These are phyloP conservation scores for Prunus dulcis DNA, from an alignment of 306 rosid species.

Conservation along the genomic window DNA sequence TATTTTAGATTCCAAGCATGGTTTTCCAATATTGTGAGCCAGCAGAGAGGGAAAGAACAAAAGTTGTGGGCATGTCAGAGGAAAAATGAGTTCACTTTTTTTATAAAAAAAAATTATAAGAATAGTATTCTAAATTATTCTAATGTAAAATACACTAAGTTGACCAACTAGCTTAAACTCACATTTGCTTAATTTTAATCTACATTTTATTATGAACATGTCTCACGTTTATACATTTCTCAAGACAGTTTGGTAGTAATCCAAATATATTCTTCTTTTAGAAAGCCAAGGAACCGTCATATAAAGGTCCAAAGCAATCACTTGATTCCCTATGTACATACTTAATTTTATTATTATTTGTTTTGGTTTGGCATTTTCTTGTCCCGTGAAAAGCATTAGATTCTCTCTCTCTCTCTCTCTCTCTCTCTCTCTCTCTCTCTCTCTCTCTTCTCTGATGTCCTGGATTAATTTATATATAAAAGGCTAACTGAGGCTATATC, in stretches of 20 bases:
- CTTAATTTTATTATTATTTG: not conserved
- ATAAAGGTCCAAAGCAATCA: not conserved
- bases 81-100: no score
- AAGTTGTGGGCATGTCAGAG: no score
- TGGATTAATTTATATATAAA: slow-evolving; percentile 4
- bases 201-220: not conserved
- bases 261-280: slow-evolving; percentile 3
- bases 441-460: no score
- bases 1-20: no score
- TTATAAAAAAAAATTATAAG: no score
- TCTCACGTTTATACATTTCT: not conserved
- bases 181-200: not conserved
- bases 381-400: not conserved
- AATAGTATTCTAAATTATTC: no score
- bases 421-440: not conserved
- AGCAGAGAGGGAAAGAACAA: no score
- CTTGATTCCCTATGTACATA: not conserved
- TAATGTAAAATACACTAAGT: no score
- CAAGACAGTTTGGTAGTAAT: not conserved
- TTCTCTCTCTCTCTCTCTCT: not conserved
- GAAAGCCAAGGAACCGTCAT: slow-evolving; percentile 4
- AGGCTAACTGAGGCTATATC: not conserved
- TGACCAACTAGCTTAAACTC: no score
- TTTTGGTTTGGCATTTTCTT: not conserved
- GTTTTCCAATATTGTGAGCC: no score